Evolutionary conservation across 495 filamentous ascomycete genomes (phyloP), one percentile per base, ranked within the genome.

Genomic region (Podospora bellae-mahoneyi): DNA sequence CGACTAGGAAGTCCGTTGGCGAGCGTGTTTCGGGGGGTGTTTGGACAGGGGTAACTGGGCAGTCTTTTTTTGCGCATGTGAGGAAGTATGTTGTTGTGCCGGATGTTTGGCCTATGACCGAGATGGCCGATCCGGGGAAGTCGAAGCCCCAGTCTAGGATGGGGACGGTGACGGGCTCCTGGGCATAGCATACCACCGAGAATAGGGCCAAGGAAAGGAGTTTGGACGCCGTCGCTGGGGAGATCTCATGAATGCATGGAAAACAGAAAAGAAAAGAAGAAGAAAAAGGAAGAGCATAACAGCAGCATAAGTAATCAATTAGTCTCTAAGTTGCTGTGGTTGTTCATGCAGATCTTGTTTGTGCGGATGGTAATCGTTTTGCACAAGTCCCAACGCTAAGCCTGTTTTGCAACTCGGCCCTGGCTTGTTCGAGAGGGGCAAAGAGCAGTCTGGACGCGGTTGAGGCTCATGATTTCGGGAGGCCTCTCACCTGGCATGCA

Each of bases 121-220:
- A 58, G 55, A 58, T 26, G 23, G n/a, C 55, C 20, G 55, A 58
- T 3, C 55, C 55, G 55, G 55, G 55, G 16, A 58, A 58, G 23
- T 58, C 55, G 55, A 58, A 58, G 55, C 55, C 55, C 55, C 55
- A 58, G 55, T 58, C 55, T 6, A 58, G 55, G 55, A 58, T 58
- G 55, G 55, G 55, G 55, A 58, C 55, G n/a, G 55, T 58, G 23
- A 18, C 23, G 7, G 55, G 19, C 55, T 58, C 3, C 55, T 58
- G 55, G 55, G 55, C 55, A 26, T 10, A 16, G 15, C 23, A 6
- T 18, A 16, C 4, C 18, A 5, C 55, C 10, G 55, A 58, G 7
- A 58, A 18, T 13, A 19, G 9, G 55, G 55, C 4, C 16, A 58
- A 0, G 18, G 13, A 58, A 20, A 58, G 23, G 55, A 58, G 0